Conservation (phyloP, 768 basidiomycete species). For the Serendipita indica region DNA sequence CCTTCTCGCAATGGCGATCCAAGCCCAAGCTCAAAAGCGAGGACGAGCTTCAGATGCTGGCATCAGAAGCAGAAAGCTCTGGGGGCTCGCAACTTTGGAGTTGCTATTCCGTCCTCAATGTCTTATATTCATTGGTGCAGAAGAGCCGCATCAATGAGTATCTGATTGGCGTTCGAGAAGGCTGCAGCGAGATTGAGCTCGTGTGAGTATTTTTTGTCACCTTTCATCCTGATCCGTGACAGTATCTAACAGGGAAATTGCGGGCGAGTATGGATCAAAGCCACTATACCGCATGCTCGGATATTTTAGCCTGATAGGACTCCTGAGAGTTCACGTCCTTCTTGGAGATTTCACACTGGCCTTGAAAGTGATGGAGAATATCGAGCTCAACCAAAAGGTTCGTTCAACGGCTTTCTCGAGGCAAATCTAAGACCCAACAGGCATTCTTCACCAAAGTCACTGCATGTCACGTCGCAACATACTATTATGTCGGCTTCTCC, state of each 20-base stretch:
- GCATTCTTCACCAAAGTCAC: conserved; percentile 88
- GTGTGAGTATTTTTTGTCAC: conserved; percentile 36
- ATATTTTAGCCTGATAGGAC: conserved; percentile 91
- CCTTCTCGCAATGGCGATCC: conserved; percentile 83
- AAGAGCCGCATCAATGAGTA: conserved; percentile 93
- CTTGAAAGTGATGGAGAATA: conserved; percentile 85
- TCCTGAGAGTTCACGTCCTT: conserved; percentile 88
- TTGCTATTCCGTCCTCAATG: conserved; percentile 95
- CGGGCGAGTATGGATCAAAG: conserved; percentile 80
- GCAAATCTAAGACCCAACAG: conserved; percentile 22
- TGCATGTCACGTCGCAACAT: conserved; percentile 89
- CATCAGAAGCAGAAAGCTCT: conserved; percentile 49
- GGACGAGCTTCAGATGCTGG: conserved; percentile 73
- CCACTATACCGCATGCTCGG: conserved; percentile 91
- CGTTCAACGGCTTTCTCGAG: not conserved
- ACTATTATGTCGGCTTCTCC: conserved; percentile 94
- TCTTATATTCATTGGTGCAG: conserved; percentile 95
- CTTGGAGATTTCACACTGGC: conserved; percentile 93
- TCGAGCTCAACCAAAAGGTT: conserved; percentile 83
- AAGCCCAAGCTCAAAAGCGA: conserved; percentile 75
- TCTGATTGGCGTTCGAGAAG: conserved; percentile 64
- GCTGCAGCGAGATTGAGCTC: conserved; percentile 69
- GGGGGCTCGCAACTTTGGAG: conserved; percentile 62
- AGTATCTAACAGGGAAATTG: conserved; percentile 46
- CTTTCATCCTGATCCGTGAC: not conserved